Base-by-base conservation (phyloP, 2,329 filamentous ascomycete genomes). In the Eutypella sp. region DNA sequence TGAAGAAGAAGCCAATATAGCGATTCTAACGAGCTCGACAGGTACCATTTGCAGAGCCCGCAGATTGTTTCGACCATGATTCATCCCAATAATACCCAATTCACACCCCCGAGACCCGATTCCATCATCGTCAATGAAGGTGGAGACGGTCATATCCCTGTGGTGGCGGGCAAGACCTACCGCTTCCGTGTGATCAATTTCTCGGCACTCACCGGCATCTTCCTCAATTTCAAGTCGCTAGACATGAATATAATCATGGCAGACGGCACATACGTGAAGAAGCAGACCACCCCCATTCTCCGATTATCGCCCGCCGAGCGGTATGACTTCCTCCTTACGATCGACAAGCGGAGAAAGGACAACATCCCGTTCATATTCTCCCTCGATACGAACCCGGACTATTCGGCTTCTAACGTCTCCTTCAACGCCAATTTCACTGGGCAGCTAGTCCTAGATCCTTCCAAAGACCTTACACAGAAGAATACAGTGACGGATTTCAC, bases 171-270 rank as follows among this genome's bases (percentile, higher is more conserved):
- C 42, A 74, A 71, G 58, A 74, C 68, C 9, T 74, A 74, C 48
- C 71, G 73, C 27, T 51, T 76, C 43, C 68, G 73, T 6, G 59
- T 75, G 45, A 69, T 76, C 48, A 74, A 65, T 59, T 74, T 68
- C 47, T 62, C 71, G 0, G 71, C 72, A 5, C 56, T 75, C 22
- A 67, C 67, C 6, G 63, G 66, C 0, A 65, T 64, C 43, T 69
- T 76, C 54, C 45, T 75, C 47, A 65, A 69, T 47, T 71, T 75
- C 49, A 65, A 68, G 49, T 65, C 63, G 1, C 65, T 73, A 48
- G 62, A 64, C 20, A 73, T 75, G 69, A 58, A 65, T 16, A 58
- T 75, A 18, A 73, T 76, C 49, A 66, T 68, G 64, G 67, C 62
- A 25, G 73, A 76, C 41, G 65, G 57, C 11, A 63, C 69, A 3